Conservation (phyloP, 371 early-diverging fungal species). For the Mortierella sp. region DNA sequence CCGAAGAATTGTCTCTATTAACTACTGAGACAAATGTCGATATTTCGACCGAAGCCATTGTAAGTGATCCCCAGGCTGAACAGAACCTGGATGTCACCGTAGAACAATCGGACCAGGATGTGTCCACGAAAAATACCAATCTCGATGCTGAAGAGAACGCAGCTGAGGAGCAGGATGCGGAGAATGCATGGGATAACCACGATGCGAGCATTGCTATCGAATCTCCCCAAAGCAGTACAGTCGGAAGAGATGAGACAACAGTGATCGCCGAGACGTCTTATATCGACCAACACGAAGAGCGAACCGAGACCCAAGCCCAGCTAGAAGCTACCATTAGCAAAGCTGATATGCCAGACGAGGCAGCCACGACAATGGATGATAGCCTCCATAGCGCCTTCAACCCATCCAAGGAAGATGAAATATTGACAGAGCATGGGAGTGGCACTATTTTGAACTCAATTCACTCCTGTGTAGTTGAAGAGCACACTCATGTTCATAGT, state of each 20-base stretch:
- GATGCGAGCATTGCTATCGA: not conserved
- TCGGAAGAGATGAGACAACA: not conserved
- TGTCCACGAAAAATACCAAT: not conserved
- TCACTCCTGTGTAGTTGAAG: not conserved
- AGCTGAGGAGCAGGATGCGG: not conserved
- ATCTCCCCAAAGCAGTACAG: not conserved
- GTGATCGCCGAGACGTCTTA: not conserved
- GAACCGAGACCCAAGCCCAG: not conserved
- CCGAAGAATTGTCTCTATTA: not conserved
- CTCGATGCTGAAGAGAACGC: constrained; percentile 5
- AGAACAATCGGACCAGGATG: constrained; percentile 1
- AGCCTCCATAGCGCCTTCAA: not conserved
- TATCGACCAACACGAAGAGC: not conserved
- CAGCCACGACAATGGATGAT: not conserved
- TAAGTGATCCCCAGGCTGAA: not conserved
- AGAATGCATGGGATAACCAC: constrained; percentile 19
- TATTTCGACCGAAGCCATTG: too few relatives aligned
- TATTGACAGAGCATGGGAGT: not conserved
- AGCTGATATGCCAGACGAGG: not conserved
- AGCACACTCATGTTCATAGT: not conserved
- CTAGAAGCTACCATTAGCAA: too few relatives aligned
- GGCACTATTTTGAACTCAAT: not conserved
- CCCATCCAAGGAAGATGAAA: not conserved
- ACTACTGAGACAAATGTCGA: not conserved
- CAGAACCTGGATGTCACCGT: not conserved